Evolutionary conservation across 2,329 filamentous ascomycete genomes (phyloP).

Genomic region (Truncatella angustata): DNA sequence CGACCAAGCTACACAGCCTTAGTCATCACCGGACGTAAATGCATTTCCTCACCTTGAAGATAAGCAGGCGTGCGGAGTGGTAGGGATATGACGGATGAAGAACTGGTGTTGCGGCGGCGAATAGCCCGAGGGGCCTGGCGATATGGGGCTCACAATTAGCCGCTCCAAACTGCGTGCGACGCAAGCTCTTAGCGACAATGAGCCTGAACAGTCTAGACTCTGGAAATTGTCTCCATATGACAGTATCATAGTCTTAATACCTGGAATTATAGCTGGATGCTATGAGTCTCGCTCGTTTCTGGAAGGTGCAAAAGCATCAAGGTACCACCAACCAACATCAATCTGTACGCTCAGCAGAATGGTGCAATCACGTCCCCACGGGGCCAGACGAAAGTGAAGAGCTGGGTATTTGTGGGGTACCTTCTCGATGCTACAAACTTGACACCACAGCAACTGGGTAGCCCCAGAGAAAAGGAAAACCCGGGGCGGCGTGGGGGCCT

Average conservation of each 20-base stretch:
- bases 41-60: not conserved
- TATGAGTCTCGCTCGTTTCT: too few species aligned
- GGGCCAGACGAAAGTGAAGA: not conserved
- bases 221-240: too few species aligned
- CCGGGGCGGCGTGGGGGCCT: conserved; percentile 4
- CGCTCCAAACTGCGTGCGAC: too few species aligned
- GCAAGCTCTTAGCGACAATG: too few species aligned
- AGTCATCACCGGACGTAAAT: not conserved
- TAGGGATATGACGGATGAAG: too few species aligned
- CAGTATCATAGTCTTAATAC: too few species aligned
- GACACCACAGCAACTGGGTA: not conserved
- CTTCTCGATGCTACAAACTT: not conserved
- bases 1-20: not conserved
- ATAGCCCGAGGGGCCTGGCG: not conserved
- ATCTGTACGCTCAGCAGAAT: not conserved
- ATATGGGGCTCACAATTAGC: not conserved
- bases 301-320: not conserved
- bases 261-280: too few species aligned
- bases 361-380: not conserved
- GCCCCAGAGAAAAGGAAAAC: not conserved
- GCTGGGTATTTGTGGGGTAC: not conserved
- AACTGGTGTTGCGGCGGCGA: too few species aligned
- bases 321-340: not conserved
- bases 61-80: too few species aligned
- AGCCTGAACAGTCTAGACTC: too few species aligned